Evolutionary conservation across 23 red algal genomes (phyloP), one percentile per base, ranked within the genome.

Genomic region (Pyropia yezoensis): DNA sequence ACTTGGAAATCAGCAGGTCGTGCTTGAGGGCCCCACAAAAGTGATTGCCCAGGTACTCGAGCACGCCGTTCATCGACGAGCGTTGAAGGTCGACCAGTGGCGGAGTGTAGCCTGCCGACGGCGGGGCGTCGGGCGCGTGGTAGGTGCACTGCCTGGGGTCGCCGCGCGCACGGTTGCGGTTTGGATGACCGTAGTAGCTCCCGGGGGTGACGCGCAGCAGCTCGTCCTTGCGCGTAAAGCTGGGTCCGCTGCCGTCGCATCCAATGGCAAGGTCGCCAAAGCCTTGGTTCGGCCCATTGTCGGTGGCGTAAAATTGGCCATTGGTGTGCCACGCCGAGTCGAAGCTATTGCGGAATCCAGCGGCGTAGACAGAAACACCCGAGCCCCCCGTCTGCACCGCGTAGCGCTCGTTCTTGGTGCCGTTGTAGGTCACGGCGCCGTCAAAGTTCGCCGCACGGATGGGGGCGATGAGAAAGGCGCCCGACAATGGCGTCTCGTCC

Each of bases 201-300:
- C 68, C 67, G 27, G 55, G 20, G 49, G 61, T 52, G 22, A 63
- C 57, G 19, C 49, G 21, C 16, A 63, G 17, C 50, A 83, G 57
- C 24, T 70, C 57, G 61, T 83, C 79, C 14, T 49, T 22, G 18
- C 18, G n/a, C 3, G 27, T 56, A 22, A 76, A 63, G 33, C 62
- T 58, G 15, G 33, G 53, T 14, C 49, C 49, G 1, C 28, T 32
- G 20, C 67, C 79, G 12, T 68, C 30, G 27, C 79, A 83, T 0
- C 67, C 58, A 6, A 61, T 52, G 59, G 67, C 66, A 17, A 67
- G 68, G 50, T 64, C 74, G 3, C 79, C 79, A 62, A 74, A 83
- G 14, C 79, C 79, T 29, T 57, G 39, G 79, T 83, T 83, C 12
- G 79, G 79, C n/a, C 79, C 79, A 50, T 83, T 83, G 45, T 83